Evolutionary conservation across 1,284 basidiomycete species (phyloP), one percentile per base, ranked within the genome.

Genomic region (Ganoderma meredithae): DNA sequence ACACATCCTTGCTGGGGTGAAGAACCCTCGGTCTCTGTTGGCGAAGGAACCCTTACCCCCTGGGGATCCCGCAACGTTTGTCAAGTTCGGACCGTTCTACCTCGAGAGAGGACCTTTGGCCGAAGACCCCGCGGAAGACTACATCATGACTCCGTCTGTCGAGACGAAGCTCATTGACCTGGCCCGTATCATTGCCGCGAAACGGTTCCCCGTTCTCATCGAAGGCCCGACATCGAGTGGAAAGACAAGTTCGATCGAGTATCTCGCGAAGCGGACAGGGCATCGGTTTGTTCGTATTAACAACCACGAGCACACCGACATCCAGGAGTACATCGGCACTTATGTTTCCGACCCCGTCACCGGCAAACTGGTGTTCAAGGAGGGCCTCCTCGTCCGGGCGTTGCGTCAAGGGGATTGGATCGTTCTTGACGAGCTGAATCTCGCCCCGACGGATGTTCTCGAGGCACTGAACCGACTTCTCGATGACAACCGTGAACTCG

Each of bases 261-360:
- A 98, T 79, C 89, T 99, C 27, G 97, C 98, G 1, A 89, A 89
- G 69, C 87, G 94, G 68, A 99, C 97, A 0, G 97, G 98, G 0
- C 98, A 99, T 82, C 89, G 89, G 39, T 99, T 99, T 78, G 92
- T 99, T 36, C 94, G 98, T 44, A 99, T 99, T 87, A 99, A 99
- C 83, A 99, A 99, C 76, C 98, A 99, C 82, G 98, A 99, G 76
- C 98, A 99, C 78, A 99, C 98, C 5, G 98, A 99, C 79, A 97
- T 97, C 62, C 98, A 99, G 77, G 98, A 99, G 78, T 99, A 99
- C 77, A 86, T 99, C 62, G 98, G 98, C 7, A 97, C 96, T 0
- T 99, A 99, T 76, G 90, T 97, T 17, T 97, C 97, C 1, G 97
- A 99, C 79, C 90, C 96, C 6, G 80, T 88, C 31, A 95, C 95